These are phyloP conservation scores for Botrytis sinoallii DNA, from an alignment of 2,329 filamentous ascomycete species.

Conservation along the genomic window DNA sequence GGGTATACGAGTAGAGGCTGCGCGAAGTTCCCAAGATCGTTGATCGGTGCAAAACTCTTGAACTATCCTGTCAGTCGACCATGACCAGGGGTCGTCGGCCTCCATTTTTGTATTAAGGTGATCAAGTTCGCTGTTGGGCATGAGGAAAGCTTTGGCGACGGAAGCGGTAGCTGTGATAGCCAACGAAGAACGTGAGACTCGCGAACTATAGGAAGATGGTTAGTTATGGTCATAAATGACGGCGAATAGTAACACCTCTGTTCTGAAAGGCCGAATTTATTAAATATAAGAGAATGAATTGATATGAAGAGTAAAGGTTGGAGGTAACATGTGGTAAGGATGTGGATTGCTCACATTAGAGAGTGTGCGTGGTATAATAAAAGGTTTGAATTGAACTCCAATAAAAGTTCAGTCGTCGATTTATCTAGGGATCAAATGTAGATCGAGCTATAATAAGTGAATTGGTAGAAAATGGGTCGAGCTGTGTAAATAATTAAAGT, in stretches of 20 bases:
- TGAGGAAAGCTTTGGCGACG: not conserved
- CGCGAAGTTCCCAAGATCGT: conserved; percentile 47
- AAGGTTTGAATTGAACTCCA: not conserved
- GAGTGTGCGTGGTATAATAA: not conserved
- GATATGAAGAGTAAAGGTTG: not conserved
- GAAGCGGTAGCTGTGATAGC: conserved; percentile 6
- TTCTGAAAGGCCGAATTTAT: not conserved
- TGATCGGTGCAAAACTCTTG: conserved; percentile 58
- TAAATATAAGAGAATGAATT: not conserved
- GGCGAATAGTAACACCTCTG: not conserved
- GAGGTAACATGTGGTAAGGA: not conserved
- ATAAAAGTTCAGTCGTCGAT: not conserved
- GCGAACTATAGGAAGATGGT: conserved; percentile 2
- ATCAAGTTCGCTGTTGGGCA: not conserved
- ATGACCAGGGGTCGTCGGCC: conserved; percentile 66
- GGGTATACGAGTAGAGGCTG: conserved; percentile 40
- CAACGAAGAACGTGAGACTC: not conserved
- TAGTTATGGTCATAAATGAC: conserved; percentile 9
- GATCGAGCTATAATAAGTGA: conserved; percentile 1
- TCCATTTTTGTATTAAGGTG: conserved; percentile 24
- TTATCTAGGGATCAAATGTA: not conserved
- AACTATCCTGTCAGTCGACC: conserved; percentile 67
- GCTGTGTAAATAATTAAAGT: not conserved
- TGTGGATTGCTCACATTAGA: not conserved
- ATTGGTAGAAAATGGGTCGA: conserved; percentile 8